Conservation (phyloP, 805 yeast genomes). For the Blastobotrys robertii region DNA sequence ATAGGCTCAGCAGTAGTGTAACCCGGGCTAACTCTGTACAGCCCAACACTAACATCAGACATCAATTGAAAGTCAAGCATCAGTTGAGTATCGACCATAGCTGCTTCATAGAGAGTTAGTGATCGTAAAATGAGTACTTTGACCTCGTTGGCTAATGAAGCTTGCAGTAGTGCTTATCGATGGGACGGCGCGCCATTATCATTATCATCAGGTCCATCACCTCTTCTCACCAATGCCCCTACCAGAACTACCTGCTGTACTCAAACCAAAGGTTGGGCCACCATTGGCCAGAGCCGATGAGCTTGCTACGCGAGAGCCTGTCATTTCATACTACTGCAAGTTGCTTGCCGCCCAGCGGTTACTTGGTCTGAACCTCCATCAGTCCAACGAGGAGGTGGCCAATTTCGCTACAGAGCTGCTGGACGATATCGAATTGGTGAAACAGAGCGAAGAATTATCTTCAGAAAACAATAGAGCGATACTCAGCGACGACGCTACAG, state of each 20-base stretch:
- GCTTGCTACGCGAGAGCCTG: conserved; percentile 46
- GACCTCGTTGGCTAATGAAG: background rate
- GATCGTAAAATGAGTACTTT: too few relatives aligned
- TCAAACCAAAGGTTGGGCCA: conserved; percentile 19
- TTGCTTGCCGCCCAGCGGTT: conserved; percentile 68
- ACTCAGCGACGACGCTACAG: conserved; percentile 50
- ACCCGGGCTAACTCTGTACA: too few relatives aligned
- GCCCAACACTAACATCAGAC: too few relatives aligned
- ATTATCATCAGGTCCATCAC: background rate
- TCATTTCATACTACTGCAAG: conserved; percentile 63
- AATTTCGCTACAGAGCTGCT: conserved; percentile 49
- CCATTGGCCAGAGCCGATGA: conserved; percentile 33
- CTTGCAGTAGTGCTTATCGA: background rate
- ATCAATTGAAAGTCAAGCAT: too few relatives aligned
- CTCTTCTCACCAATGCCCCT: background rate
- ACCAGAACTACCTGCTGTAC: conserved; percentile 15
- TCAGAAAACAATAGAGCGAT: conserved; percentile 33
- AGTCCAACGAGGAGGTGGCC: conserved; percentile 45
- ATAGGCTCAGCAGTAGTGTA: too few relatives aligned
- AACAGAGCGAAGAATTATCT: conserved; percentile 30
- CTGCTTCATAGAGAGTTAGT: too few relatives aligned
- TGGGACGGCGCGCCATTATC: background rate
- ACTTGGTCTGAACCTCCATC: conserved; percentile 50
- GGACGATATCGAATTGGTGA: conserved; percentile 59
- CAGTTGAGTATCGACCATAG: too few relatives aligned